Evolutionary conservation across 768 basidiomycete species (phyloP).

Genomic region (Mycena kentingensis): DNA sequence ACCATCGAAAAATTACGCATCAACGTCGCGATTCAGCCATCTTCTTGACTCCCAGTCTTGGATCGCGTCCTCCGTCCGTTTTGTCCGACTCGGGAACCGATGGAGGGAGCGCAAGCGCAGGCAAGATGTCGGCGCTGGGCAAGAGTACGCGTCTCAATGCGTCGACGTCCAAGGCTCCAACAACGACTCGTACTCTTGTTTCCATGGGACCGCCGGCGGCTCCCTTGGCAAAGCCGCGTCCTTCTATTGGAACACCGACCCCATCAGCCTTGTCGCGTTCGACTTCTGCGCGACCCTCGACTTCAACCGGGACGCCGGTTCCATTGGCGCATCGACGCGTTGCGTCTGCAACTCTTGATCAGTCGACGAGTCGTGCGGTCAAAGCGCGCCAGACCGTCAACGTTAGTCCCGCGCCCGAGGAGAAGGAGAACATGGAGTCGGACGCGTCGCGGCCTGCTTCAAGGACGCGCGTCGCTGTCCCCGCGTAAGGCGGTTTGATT

Average conservation of each 20-base stretch:
- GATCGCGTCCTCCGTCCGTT: conserved; percentile 55
- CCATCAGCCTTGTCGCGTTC: conserved; percentile 37
- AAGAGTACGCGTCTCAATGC: conserved; percentile 53
- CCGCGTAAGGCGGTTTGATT: conserved; percentile 2
- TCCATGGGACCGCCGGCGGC: conserved; percentile 57
- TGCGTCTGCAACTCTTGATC: conserved; percentile 32
- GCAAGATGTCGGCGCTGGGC: conserved; percentile 45
- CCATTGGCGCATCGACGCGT: conserved; percentile 31
- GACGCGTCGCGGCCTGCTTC: conserved; percentile 24
- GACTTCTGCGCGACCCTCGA: conserved; percentile 31
- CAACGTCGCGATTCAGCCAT: conserved; percentile 58
- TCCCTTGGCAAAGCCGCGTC: conserved; percentile 34
- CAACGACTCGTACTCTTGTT: conserved; percentile 34
- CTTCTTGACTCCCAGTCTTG: conserved; percentile 53
- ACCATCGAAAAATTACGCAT: conserved; percentile 37
- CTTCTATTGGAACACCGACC: conserved; percentile 43
- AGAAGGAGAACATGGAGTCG: conserved; percentile 57
- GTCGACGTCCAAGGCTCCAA: conserved; percentile 24
- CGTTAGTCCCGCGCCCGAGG: conserved; percentile 43
- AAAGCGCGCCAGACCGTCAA: conserved; percentile 34
- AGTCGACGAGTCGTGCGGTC: conserved; percentile 37
- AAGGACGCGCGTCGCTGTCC: conserved; percentile 25
- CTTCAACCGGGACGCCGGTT: conserved; percentile 19
- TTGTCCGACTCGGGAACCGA: conserved; percentile 54
- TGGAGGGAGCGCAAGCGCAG: conserved; percentile 34